phyloP scores from a whole-genome alignment of 345 rosid species.

The Geranium rotundifolium region DNA sequence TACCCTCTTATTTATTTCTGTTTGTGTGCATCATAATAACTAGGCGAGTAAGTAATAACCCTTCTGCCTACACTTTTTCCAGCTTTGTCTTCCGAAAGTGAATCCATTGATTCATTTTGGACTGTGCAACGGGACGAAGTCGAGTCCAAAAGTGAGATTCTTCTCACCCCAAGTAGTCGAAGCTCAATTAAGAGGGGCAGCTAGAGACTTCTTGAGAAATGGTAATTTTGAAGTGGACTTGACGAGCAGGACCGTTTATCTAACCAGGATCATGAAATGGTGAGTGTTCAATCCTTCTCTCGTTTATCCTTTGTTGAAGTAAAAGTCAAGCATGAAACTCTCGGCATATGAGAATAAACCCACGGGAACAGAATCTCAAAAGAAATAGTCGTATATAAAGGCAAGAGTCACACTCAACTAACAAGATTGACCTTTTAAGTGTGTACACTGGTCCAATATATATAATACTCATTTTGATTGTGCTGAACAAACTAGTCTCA shows the following conservation, averaged over 20 bases:
- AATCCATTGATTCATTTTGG: conserved; percentile 85
- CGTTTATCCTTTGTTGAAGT: no score
- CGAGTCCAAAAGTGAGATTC: conserved; percentile 71
- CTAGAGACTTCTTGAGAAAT: conserved; percentile 56
- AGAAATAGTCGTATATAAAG: no score
- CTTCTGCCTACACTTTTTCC: conserved; percentile 8
- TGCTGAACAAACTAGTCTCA: background rate
- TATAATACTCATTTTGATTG: no score
- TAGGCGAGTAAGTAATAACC: no score
- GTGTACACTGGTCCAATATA: no score
- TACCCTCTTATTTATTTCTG: no score
- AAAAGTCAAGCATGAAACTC: no score
- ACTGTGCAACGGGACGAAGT: conserved; percentile 68
- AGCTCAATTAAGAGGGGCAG: conserved; percentile 51
- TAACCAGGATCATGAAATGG: conserved; percentile 73
- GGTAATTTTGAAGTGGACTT: conserved; percentile 54
- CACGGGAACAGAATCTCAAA: no score
- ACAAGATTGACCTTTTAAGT: no score
- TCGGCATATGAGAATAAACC: no score
- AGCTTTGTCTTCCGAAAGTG: conserved; percentile 43
- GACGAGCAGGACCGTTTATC: conserved; percentile 50
- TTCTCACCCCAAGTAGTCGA: conserved; percentile 58
- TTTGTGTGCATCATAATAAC: no score
- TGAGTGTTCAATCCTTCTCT: conserved; percentile 19
- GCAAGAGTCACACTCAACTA: no score